phyloP scores from a whole-genome alignment of 2,329 filamentous ascomycete species.

The Ophiosphaerella herpotricha region DNA sequence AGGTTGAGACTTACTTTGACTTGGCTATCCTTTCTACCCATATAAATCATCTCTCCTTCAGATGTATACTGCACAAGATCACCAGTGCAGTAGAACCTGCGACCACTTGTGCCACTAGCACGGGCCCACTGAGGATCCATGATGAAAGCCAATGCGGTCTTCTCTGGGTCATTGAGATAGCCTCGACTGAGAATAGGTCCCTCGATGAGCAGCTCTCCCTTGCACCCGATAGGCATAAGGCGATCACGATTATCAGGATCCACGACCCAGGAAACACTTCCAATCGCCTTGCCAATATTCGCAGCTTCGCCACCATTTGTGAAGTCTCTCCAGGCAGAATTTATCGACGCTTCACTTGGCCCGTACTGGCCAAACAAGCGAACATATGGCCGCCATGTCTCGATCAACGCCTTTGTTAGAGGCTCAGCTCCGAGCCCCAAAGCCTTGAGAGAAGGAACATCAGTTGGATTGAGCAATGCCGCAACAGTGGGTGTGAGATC shows the following conservation, averaged over 20 bases:
- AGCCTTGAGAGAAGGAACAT: constrained; percentile 51
- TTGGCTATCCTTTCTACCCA: constrained; percentile 42
- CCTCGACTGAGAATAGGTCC: constrained; percentile 41
- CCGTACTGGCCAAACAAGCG: constrained; percentile 39
- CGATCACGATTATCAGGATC: constrained; percentile 37
- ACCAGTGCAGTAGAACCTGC: constrained; percentile 41
- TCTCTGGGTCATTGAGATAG: constrained; percentile 40
- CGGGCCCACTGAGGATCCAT: constrained; percentile 34
- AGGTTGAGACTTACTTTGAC: constrained; percentile 31
- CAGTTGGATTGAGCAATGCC: constrained; percentile 50
- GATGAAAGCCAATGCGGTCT: constrained; percentile 38
- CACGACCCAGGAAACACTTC: constrained; percentile 40
- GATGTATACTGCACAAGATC: constrained; percentile 41
- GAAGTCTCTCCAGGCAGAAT: constrained; percentile 37
- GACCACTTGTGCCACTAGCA: constrained; percentile 14
- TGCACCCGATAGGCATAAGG: constrained; percentile 39
- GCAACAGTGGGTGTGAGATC: constrained; percentile 66
- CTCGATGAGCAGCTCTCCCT: constrained; percentile 42
- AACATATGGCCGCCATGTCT: constrained; percentile 29
- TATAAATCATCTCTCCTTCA: constrained; percentile 41
- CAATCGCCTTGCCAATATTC: constrained; percentile 39
- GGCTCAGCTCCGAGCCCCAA: constrained; percentile 54
- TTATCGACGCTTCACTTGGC: constrained; percentile 40
- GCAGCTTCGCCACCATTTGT: constrained; percentile 37
- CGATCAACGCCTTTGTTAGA: constrained; percentile 37